Evolutionary conservation across 352 stramenopile genomes (phyloP), one percentile per base, ranked within the genome.

Genomic region (Phytophthora lateralis): DNA sequence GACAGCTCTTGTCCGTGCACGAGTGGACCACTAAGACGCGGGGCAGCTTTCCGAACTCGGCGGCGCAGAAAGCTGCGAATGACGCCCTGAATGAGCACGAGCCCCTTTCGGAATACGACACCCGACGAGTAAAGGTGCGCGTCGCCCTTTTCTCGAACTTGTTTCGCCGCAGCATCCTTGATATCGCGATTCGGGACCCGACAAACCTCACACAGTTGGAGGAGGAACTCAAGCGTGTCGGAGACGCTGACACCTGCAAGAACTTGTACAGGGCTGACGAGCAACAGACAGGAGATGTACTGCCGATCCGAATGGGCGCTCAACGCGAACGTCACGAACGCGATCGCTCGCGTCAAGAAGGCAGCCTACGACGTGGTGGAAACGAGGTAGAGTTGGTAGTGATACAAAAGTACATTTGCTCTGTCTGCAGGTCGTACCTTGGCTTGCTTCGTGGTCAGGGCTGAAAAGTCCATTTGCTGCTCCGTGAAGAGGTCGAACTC

Each of bases 201-300:
- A 71, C 75, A 89, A 9, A 91, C 77, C 7, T 85, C 63, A 30
- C 75, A 89, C 2, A 95, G 67, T 51, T 95, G 86, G 14, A 82
- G 61, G 8, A 95, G 60, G 45, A 93, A 93, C 53, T 91, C 74
- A 27, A 85, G 77, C 6, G 86, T 93, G 39, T 91, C 76, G 24
- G 80, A 53, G 0, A 95, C 78, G 0, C 67, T 68, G 0, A 91
- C 55, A 9, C 86, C 86, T 11, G 86, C 84, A 42, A 95, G 73
- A 24, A 95, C 81, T 66, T 91, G 88, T 18, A 93, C 55, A 17
- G 86, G 86, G 53, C 86, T 95, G 44, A 95, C 83, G 17, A 92
- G 73, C 18, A 95, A 54, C 27, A 95, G 61, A 27, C 78, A 83
- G 4, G 84, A 90, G n/a, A 91, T 75, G 42, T 68, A 71, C 10